Evolutionary conservation across 2,329 filamentous ascomycete species (phyloP), one percentile per base, ranked within the genome.

Genomic region (Lachnellula willkommii): DNA sequence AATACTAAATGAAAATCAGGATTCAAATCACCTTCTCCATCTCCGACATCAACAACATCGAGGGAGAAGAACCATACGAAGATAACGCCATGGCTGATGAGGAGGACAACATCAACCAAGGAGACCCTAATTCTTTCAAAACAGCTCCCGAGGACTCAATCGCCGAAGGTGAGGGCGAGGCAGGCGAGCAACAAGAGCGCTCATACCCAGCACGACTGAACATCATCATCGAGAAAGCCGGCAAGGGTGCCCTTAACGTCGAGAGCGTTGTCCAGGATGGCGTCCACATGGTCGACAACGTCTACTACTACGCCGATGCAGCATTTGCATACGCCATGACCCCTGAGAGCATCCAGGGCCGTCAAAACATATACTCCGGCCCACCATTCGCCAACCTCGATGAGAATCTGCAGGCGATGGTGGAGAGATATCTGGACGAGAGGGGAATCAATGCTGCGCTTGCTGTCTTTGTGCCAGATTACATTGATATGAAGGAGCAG

Each of bases 401-500:
- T 71, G 91, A 96, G 77, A 93, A 97, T 71, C 83, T 99, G 46
- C 93, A 97, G 79, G 81, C 90, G 53, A 81, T 96, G 66, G 80
- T 97, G 71, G 93, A 97, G 81, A 84, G 88, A 66, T 99, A 93
- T 77, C 82, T 99, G 61, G 91, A 96, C 74, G 94, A 96, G 81
- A 84, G 94, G 66, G 94, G 93, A 62, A 84, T 99, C 74, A 90
- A 93, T 69, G 85, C 88, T 66, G 83, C 87, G 57, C 82, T 99
- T 66, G 93, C 92, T 53, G 77, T 92, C 64, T 96, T 97, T 74
- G 87, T 95, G 46, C 90, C 92, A 39, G 92, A 97, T 73, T 99
- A 96, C 77, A 92, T 97, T 69, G 91, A 97, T 71, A 84, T 89
- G 75, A 99, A 99, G 86, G 94, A 99, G 83, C 93, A 97, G 83